Evolutionary conservation across 2,329 filamentous ascomycete genomes (phyloP).

Genomic region (Trichoderma harzianum): DNA sequence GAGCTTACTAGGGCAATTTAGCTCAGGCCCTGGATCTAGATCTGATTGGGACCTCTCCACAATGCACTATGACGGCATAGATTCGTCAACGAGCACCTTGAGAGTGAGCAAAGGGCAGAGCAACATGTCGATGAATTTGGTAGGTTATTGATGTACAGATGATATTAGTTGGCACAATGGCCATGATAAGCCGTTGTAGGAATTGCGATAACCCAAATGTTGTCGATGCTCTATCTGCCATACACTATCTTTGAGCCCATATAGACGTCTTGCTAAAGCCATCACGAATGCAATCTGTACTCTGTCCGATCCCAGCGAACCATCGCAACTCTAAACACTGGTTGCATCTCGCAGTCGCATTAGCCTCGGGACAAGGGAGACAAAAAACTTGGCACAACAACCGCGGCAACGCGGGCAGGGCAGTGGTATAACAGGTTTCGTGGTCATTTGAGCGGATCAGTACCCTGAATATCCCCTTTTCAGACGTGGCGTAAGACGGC

Average conservation of each 20-base stretch:
- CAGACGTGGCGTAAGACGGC: neutral
- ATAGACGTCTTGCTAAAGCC: neutral
- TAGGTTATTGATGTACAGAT: neutral
- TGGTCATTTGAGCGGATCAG: neutral
- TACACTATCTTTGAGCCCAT: neutral
- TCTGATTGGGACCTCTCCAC: neutral
- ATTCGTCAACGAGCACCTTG: neutral
- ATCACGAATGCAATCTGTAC: neutral
- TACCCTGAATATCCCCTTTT: neutral
- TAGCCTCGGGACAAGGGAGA: neutral
- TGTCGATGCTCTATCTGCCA: neutral
- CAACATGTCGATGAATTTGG: neutral
- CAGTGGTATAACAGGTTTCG: neutral
- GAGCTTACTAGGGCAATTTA: neutral
- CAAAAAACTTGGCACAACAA: neutral
- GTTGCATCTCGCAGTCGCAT: neutral
- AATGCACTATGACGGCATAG: slow-evolving; percentile 15
- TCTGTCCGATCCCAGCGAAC: neutral
- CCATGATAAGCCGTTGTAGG: neutral
- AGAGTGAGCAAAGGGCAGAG: neutral
- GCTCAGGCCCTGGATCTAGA: neutral
- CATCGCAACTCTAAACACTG: neutral
- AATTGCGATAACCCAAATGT: neutral
- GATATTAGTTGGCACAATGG: neutral
- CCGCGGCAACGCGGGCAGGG: neutral